These are phyloP conservation scores for Linum lewisii DNA, from an alignment of 345 rosid genomes.

Conservation along the genomic window DNA sequence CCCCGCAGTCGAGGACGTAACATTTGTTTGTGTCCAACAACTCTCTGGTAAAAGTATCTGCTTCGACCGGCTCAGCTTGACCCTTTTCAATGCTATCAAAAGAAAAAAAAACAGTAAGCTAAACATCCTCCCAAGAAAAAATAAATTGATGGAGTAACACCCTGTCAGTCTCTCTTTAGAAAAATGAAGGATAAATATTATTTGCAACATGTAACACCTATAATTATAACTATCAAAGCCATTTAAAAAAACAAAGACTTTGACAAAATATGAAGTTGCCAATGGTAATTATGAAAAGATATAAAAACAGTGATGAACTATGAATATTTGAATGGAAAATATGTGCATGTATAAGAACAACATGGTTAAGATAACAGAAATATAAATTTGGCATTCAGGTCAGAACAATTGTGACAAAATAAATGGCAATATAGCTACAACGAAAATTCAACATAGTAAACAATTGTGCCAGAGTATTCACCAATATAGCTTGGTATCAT, in stretches of 20 bases:
- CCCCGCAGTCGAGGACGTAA: slow-evolving; percentile 75
- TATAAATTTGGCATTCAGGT: too few species aligned
- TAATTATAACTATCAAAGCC: too few species aligned
- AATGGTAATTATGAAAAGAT: too few species aligned
- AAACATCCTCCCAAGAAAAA: slow-evolving; percentile 3
- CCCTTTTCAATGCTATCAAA: slow-evolving; percentile 76
- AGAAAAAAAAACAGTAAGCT: slow-evolving; percentile 26
- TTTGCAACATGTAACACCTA: too few species aligned
- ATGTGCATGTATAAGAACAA: too few species aligned
- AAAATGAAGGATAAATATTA: not conserved
- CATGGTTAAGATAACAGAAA: too few species aligned
- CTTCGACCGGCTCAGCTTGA: slow-evolving; percentile 53
- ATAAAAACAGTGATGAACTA: too few species aligned
- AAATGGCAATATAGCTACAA: not conserved
- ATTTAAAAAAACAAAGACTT: too few species aligned
- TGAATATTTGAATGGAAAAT: too few species aligned
- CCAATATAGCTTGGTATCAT: slow-evolving; percentile 55
- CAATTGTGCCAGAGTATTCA: slow-evolving; percentile 20
- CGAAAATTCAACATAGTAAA: not conserved
- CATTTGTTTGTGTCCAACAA: slow-evolving; percentile 72
- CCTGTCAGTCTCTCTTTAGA: too few species aligned
- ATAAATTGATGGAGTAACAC: not conserved
- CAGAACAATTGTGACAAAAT: too few species aligned
- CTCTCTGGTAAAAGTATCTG: slow-evolving; percentile 64
- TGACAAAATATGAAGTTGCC: too few species aligned